A percentile compares a stretch with the other conserved stretches of the same genome.
Conservation (phyloP, 2,329 filamentous ascomycete species). For the Cytospora chrysosperma region DNA sequence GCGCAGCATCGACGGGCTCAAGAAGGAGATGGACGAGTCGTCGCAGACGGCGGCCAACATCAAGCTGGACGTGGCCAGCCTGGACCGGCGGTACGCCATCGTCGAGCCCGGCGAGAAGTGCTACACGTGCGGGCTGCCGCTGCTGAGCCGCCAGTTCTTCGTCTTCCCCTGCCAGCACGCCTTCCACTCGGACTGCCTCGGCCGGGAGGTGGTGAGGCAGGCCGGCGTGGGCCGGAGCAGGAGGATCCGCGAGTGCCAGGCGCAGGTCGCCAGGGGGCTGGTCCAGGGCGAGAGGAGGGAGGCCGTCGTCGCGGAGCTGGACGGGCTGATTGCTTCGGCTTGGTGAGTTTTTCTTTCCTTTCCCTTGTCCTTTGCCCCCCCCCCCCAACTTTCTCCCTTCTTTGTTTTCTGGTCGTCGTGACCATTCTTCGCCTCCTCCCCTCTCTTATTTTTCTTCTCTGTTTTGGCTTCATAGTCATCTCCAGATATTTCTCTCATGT, state of each 20-base stretch:
- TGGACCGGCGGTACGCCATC: slow-evolving; percentile 90
- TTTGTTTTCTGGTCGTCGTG: slow-evolving; percentile 2
- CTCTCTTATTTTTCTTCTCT: background rate
- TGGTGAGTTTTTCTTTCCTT: slow-evolving; percentile 58
- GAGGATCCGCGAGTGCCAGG: slow-evolving; percentile 82
- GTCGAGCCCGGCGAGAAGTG: slow-evolving; percentile 96
- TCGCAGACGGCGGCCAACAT: slow-evolving; percentile 88
- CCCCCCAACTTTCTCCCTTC: slow-evolving; percentile 1
- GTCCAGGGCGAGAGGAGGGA: slow-evolving; percentile 72
- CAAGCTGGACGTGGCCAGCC: slow-evolving; percentile 78
- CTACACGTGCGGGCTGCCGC: slow-evolving; percentile 80
- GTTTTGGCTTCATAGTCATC: too few species aligned
- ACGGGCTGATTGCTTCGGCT: slow-evolving; percentile 84
- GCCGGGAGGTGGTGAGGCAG: slow-evolving; percentile 79
- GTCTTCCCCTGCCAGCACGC: slow-evolving; percentile 98
- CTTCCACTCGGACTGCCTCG: slow-evolving; percentile 94
- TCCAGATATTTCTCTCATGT: too few species aligned
- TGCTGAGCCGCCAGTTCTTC: slow-evolving; percentile 91
- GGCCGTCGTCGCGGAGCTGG: slow-evolving; percentile 81
- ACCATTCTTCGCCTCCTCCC: too few species aligned
- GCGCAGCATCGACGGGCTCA: slow-evolving; percentile 82
- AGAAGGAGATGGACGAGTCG: slow-evolving; percentile 94
- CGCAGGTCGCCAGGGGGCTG: slow-evolving; percentile 75
- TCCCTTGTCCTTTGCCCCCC: slow-evolving; percentile 6
- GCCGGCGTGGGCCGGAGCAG: slow-evolving; percentile 73